These are phyloP conservation scores for Lactifluus echinatus DNA, from an alignment of 768 basidiomycete genomes.

Conservation along the genomic window DNA sequence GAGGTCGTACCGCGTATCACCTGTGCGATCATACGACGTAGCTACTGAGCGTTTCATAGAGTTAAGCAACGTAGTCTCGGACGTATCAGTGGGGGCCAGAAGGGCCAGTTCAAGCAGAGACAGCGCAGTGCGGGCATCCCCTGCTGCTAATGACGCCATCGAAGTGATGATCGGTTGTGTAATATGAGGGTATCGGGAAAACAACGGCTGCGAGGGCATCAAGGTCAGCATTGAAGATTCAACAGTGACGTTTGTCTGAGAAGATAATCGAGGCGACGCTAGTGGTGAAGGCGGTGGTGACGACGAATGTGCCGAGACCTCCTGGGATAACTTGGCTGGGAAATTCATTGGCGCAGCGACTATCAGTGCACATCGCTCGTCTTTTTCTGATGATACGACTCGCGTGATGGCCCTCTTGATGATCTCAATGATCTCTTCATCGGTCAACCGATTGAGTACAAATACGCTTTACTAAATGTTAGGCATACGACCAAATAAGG, in stretches of 20 bases:
- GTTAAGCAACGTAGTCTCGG: slow-evolving; percentile 45
- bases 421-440: slow-evolving; percentile 53
- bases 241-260: slow-evolving; percentile 15
- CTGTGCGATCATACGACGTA: slow-evolving; percentile 64
- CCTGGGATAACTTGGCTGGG: not conserved
- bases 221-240: not conserved
- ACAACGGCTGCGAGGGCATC: not conserved
- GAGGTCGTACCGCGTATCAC: slow-evolving; percentile 73
- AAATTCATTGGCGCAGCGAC: not conserved
- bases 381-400: slow-evolving; percentile 15
- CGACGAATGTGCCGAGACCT: not conserved
- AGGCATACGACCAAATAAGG: too few relatives aligned
- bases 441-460: slow-evolving; percentile 57
- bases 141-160: slow-evolving; percentile 47
- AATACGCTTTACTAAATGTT: slow-evolving; percentile 48
- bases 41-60: slow-evolving; percentile 55
- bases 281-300: slow-evolving; percentile 5
- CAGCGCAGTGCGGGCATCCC: slow-evolving; percentile 75
- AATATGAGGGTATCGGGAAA: slow-evolving; percentile 32
- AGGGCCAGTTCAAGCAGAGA: slow-evolving; percentile 71
- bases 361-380: not conserved
- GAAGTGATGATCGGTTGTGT: slow-evolving; percentile 39
- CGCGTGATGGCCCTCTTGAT: slow-evolving; percentile 44
- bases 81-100: slow-evolving; percentile 31
- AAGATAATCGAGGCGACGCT: slow-evolving; percentile 3